Evolutionary conservation across 345 rosid species (phyloP).

Genomic region (Physaria fendleri): DNA sequence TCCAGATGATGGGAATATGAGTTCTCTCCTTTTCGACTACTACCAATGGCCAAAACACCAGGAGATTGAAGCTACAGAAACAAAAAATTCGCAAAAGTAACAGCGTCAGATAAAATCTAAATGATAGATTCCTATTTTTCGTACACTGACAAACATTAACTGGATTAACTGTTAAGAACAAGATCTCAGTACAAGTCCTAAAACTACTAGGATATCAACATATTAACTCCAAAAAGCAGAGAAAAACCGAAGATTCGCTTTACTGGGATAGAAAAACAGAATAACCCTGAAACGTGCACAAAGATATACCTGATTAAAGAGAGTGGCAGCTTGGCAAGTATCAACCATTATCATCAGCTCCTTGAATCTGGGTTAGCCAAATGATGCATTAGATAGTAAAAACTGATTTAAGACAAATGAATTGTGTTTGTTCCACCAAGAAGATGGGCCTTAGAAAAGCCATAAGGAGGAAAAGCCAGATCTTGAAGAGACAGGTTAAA

Average conservation of each 20-base stretch:
- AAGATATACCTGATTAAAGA: conserved; percentile 72
- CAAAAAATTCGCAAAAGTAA: not conserved
- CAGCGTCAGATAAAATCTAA: not conserved
- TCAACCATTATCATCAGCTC: conserved; percentile 98
- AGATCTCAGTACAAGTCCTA: not conserved
- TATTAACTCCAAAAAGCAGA: conserved; percentile 10
- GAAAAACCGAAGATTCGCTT: not conserved
- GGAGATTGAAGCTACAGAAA: conserved; percentile 76
- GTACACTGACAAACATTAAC: not conserved
- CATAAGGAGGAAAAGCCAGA: not conserved
- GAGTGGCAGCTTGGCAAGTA: conserved; percentile 99
- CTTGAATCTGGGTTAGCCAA: conserved; percentile 61
- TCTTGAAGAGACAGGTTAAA: not conserved
- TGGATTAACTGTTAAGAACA: not conserved
- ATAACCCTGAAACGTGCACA: not conserved
- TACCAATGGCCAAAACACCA: conserved; percentile 93
- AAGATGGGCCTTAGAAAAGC: not conserved
- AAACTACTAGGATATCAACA: not conserved
- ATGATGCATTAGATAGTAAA: conserved; percentile 20
- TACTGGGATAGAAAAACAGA: not conserved
- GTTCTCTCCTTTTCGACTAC: conserved; percentile 96
- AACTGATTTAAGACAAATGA: not conserved
- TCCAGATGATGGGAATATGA: conserved; percentile 99
- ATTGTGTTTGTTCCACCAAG: not conserved
- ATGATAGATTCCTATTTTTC: not conserved